Base-by-base conservation (phyloP, 108 stramenopile species). In the Cyclotella baltica region DNA sequence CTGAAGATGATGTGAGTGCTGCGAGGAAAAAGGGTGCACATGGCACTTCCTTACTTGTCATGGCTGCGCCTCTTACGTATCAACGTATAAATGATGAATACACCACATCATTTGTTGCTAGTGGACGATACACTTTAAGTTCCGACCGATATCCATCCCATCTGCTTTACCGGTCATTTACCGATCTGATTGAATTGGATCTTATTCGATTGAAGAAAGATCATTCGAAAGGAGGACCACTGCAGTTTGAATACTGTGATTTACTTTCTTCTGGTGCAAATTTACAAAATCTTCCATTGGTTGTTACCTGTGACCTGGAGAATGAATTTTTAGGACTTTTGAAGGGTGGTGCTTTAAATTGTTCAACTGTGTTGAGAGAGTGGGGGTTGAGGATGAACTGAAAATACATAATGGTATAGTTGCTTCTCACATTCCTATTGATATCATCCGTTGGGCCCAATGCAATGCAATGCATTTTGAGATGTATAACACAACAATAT, bases 11-110 rank as follows among this genome's bases (percentile, higher is more conserved):
- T 27, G 80, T 76, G 40, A 72, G 29, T 10, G 70, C 76, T 51
- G 27, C 30, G 13, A 59, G 46, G 37, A 72, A 50, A 36, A 75
- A 81, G 29, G 50, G 40, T 1, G n/a, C 43, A 16, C n/a, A 50
- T 3, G 40, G 57, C 59, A 56, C 13, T 18, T 2, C 55, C 28
- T 46, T 29, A 19, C 10, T 52, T n/a, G n/a, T 63, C 6, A 40
- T 61, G 33, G 31, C 61, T 18, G 75, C 72, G 1, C 93, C 93
- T 31, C 77, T 96, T 19, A 93, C 92, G 20, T 83, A 90, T 67
- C 89, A 88, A 64, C 86, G 92, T 29, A 96, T 96, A 22, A 53
- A 91, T 72, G 78, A 86, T 36, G 95, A 96, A 70, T 93, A 91
- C 66, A 74, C 84, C 51, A 83, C 82, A 37, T 85, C 86, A 0